A percentile compares a stretch with the other conserved stretches of the same genome.
These are phyloP conservation scores for Metschnikowia kunwiensis DNA, from an alignment of 805 yeast genomes.

Conservation along the genomic window DNA sequence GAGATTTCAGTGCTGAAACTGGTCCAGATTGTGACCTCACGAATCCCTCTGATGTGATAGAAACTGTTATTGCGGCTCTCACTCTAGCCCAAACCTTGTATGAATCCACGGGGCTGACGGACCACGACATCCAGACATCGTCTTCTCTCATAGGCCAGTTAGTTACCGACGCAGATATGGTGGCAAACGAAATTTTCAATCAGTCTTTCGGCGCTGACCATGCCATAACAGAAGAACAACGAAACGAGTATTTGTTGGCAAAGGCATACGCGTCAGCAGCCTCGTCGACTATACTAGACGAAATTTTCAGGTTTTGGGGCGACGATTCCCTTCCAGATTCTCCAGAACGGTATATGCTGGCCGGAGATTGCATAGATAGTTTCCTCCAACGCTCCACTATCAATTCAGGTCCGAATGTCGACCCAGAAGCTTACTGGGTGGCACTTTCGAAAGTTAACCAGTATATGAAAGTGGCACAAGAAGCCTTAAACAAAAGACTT, in stretches of 20 bases:
- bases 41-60: slow-evolving; percentile 31
- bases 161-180: slow-evolving; percentile 17
- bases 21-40: background rate
- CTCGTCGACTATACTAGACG: slow-evolving; percentile 17
- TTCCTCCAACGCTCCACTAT: slow-evolving; percentile 37
- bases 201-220: slow-evolving; percentile 13
- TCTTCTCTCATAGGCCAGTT: slow-evolving; percentile 21
- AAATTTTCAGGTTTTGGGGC: slow-evolving; percentile 35
- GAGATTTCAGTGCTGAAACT: background rate
- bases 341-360: slow-evolving; percentile 39
- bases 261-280: slow-evolving; percentile 20
- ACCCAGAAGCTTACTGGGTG: slow-evolving; percentile 34
- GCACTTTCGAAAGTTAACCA: slow-evolving; percentile 36
- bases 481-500: slow-evolving; percentile 21
- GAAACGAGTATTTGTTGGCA: slow-evolving; percentile 31
- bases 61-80: slow-evolving; percentile 30
- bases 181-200: slow-evolving; percentile 20
- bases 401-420: slow-evolving; percentile 8
- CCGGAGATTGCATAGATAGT: slow-evolving; percentile 44
- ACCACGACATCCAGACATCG: slow-evolving; percentile 1
- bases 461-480: slow-evolving; percentile 40
- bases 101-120: slow-evolving; percentile 18
- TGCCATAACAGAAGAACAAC: slow-evolving; percentile 26
- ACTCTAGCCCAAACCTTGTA: slow-evolving; percentile 29
- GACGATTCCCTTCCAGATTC: slow-evolving; percentile 22